Evolutionary conservation across 257 asterid species (phyloP).

Genomic region (Cinchona pubescens): DNA sequence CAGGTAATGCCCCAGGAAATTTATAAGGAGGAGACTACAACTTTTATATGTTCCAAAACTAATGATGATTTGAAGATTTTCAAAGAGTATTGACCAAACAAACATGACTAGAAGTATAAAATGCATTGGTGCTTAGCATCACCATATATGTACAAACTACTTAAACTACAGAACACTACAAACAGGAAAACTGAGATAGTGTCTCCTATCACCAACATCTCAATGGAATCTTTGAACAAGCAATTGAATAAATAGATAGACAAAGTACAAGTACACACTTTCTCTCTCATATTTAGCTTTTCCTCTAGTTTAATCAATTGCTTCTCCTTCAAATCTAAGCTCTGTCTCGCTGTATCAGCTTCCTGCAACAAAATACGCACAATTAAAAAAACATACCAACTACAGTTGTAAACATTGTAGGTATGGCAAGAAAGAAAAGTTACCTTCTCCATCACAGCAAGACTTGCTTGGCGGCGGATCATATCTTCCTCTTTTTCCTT

Average conservation of each 20-base stretch:
- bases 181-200: neutral
- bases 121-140: neutral
- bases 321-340: constrained; percentile 68
- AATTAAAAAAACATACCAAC: constrained; percentile 10
- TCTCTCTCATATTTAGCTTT: constrained; percentile 63
- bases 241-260: neutral
- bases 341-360: constrained; percentile 50
- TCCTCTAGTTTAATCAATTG: constrained; percentile 68
- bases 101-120: neutral
- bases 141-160: neutral
- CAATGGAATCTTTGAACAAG: neutral
- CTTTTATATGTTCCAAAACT: neutral
- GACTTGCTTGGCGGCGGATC: constrained; percentile 48
- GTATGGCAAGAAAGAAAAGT: constrained; percentile 24
- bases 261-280: constrained; percentile 38
- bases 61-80: neutral
- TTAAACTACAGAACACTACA: neutral
- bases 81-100: neutral
- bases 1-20: neutral
- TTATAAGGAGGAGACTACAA: neutral
- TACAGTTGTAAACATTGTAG: constrained; percentile 1
- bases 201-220: neutral
- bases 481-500: constrained; percentile 80
- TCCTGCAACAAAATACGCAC: constrained; percentile 55
- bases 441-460: constrained; percentile 70